A percentile compares a stretch with the other conserved stretches of the same genome.
Conservation (phyloP, 768 basidiomycete species). For the Pisolithus albus region DNA sequence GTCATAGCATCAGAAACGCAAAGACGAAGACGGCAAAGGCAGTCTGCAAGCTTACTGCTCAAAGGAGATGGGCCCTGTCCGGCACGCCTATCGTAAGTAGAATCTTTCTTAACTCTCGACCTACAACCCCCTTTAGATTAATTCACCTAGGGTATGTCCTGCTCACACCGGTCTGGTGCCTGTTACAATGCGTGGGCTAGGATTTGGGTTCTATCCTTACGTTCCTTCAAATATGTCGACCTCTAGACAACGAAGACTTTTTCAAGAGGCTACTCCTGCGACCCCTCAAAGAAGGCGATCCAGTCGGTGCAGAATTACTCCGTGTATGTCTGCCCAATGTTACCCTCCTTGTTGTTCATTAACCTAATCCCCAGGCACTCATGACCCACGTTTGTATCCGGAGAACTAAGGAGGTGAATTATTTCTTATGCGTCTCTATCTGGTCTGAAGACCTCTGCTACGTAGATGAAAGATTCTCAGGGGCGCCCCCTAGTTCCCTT, state of each 20-base stretch:
- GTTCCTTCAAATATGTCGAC: conserved; percentile 80
- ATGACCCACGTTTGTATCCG: conserved; percentile 78
- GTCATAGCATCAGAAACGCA: conserved; percentile 80
- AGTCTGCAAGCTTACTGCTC: conserved; percentile 52
- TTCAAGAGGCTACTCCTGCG: conserved; percentile 75
- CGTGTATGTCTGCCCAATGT: conserved; percentile 37
- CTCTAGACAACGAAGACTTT: conserved; percentile 76
- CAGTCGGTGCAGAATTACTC: conserved; percentile 62
- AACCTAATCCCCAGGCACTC: conserved; percentile 42
- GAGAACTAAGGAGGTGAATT: conserved; percentile 68
- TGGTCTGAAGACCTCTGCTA: conserved; percentile 13
- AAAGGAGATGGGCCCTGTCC: conserved; percentile 73
- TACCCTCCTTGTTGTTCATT: background rate
- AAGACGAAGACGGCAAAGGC: conserved; percentile 79
- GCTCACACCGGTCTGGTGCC: background rate
- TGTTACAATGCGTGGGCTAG: conserved; percentile 28
- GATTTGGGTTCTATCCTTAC: conserved; percentile 83
- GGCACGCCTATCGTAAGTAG: conserved; percentile 84
- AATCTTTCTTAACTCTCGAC: background rate
- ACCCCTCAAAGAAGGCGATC: conserved; percentile 64
- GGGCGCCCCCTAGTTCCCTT: conserved; percentile 71
- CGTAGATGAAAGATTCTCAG: conserved; percentile 74
- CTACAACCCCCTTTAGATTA: conserved; percentile 44
- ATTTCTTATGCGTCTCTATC: background rate
- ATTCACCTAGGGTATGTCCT: conserved; percentile 56